Evolutionary conservation across 1,284 basidiomycete species (phyloP).

Genomic region (Bondarzewia mesenterica): DNA sequence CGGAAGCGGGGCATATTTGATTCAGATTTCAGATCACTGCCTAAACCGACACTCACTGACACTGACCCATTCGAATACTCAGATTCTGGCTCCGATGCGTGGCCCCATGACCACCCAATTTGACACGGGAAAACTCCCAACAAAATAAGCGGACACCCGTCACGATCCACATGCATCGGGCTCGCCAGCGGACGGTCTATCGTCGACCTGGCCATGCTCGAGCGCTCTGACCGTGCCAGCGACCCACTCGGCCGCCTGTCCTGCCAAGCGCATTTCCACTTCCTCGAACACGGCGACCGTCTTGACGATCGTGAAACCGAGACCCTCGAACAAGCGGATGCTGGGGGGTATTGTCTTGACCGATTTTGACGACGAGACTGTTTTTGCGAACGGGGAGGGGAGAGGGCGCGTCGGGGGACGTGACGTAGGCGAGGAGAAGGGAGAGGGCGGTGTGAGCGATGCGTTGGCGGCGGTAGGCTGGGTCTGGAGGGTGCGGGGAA

Average conservation of each 20-base stretch:
- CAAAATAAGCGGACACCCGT: too few species aligned
- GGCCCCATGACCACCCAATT: too few species aligned
- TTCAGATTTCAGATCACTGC: too few species aligned
- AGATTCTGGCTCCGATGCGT: too few species aligned
- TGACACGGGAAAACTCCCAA: too few species aligned
- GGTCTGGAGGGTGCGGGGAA: slow-evolving; percentile 33
- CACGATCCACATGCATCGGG: neutral
- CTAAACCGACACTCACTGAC: too few species aligned
- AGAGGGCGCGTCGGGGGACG: slow-evolving; percentile 19
- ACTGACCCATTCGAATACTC: too few species aligned
- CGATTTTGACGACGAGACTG: slow-evolving; percentile 47
- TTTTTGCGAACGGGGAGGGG: slow-evolving; percentile 30
- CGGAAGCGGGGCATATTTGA: too few species aligned
- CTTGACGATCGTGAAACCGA: slow-evolving; percentile 63
- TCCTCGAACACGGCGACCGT: slow-evolving; percentile 67
- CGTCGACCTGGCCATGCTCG: too few species aligned
- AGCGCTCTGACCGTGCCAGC: neutral
- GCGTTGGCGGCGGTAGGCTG: slow-evolving; percentile 54
- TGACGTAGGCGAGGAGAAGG: slow-evolving; percentile 59
- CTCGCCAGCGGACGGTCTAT: too few species aligned
- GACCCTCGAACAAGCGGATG: slow-evolving; percentile 54
- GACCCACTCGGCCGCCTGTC: neutral
- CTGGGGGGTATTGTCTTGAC: slow-evolving; percentile 43
- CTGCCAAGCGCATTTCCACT: slow-evolving; percentile 50
- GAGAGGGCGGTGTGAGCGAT: slow-evolving; percentile 58